Conservation (phyloP, 2,329 filamentous ascomycete species). For the Capronia coronata region DNA sequence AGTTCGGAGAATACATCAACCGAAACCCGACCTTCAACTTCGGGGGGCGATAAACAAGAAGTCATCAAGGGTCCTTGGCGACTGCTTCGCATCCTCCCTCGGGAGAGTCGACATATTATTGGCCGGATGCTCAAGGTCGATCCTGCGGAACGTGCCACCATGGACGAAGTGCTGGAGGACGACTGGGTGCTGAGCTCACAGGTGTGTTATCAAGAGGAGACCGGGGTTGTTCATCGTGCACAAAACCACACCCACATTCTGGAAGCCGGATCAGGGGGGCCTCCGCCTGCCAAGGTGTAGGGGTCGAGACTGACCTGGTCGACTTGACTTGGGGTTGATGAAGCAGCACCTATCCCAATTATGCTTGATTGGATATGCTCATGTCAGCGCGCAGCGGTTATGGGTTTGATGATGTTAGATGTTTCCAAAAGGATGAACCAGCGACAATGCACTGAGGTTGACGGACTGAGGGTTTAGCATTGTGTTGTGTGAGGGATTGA, state of each 20-base stretch:
- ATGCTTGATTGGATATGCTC: slow-evolving; percentile 2
- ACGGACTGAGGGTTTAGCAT: background rate
- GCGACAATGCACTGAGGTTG: background rate
- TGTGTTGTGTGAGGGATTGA: background rate
- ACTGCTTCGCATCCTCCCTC: slow-evolving; percentile 74
- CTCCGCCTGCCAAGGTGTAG: slow-evolving; percentile 26
- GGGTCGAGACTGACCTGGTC: background rate
- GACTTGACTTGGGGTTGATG: background rate
- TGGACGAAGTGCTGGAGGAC: slow-evolving; percentile 80
- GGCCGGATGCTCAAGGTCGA: slow-evolving; percentile 88
- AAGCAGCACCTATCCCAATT: background rate
- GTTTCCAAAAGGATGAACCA: background rate
- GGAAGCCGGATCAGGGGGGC: slow-evolving; percentile 52
- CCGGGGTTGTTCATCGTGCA: slow-evolving; percentile 64
- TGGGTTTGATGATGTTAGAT: background rate
- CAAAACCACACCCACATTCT: slow-evolving; percentile 77
- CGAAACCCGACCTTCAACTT: slow-evolving; percentile 20
- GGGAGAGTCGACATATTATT: slow-evolving; percentile 85
- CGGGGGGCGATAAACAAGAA: slow-evolving; percentile 54
- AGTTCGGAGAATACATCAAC: slow-evolving; percentile 10
- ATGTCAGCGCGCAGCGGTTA: background rate
- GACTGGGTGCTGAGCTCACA: slow-evolving; percentile 81
- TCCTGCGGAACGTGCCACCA: slow-evolving; percentile 71
- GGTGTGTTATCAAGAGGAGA: slow-evolving; percentile 73
- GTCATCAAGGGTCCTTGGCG: slow-evolving; percentile 90